These are phyloP conservation scores for Phylloporus rhodoxanthus DNA, from an alignment of 768 basidiomycete species.

Conservation along the genomic window DNA sequence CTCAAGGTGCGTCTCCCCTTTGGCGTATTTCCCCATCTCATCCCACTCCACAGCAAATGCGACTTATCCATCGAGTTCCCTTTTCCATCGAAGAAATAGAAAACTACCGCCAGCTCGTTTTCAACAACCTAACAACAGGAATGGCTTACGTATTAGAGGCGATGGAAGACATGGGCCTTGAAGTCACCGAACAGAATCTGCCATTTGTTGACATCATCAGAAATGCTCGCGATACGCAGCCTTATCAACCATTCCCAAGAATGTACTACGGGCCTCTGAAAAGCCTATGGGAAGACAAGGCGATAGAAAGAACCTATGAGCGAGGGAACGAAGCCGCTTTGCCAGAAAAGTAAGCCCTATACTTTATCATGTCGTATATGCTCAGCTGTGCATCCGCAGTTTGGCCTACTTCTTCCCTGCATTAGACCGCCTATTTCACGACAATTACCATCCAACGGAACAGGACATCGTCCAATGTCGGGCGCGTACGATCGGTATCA, in stretches of 20 bases:
- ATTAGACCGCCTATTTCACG: slow-evolving; percentile 73
- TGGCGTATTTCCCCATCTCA: background rate
- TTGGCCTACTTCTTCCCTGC: slow-evolving; percentile 72
- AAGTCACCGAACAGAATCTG: slow-evolving; percentile 57
- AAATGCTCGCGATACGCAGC: slow-evolving; percentile 62
- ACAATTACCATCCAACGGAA: slow-evolving; percentile 66
- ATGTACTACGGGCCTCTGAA: slow-evolving; percentile 62
- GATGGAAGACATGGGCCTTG: slow-evolving; percentile 83
- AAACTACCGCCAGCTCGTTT: slow-evolving; percentile 85
- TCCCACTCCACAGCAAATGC: slow-evolving; percentile 72
- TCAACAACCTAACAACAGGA: slow-evolving; percentile 86
- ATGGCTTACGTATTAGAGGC: slow-evolving; percentile 78
- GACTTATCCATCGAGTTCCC: slow-evolving; percentile 83
- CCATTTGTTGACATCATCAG: slow-evolving; percentile 59
- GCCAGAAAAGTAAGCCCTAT: slow-evolving; percentile 73
- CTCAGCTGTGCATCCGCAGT: slow-evolving; percentile 32
- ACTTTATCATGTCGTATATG: background rate
- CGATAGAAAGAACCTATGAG: slow-evolving; percentile 68
- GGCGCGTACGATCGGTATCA: slow-evolving; percentile 87
- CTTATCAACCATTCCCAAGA: slow-evolving; percentile 74
- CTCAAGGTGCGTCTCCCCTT: slow-evolving; percentile 56
- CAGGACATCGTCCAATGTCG: slow-evolving; percentile 86
- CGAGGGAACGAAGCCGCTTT: slow-evolving; percentile 87
- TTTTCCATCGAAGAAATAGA: slow-evolving; percentile 83
- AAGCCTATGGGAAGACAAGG: slow-evolving; percentile 70